These are phyloP conservation scores for Hamamelis virginiana DNA, from an alignment of 164 flowering plant species.

Conservation along the genomic window DNA sequence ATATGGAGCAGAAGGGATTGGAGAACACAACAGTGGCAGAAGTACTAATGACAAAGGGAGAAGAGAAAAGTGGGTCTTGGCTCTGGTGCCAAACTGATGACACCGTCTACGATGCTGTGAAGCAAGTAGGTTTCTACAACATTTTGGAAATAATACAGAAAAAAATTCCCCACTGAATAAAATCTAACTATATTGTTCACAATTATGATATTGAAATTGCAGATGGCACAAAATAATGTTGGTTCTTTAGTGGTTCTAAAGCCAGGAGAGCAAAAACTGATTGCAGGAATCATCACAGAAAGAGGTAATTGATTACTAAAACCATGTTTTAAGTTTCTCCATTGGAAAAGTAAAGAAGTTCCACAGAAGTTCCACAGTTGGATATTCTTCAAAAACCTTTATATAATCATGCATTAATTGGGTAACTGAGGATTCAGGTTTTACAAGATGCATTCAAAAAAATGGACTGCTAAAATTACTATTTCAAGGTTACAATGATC, in stretches of 20 bases:
- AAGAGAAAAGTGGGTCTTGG: conserved; percentile 49
- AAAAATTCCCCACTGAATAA: not conserved
- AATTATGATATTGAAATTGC: conserved; percentile 16
- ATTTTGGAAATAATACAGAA: not conserved
- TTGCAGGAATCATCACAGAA: conserved; percentile 86
- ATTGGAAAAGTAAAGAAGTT: too few species aligned
- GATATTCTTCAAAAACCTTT: too few species aligned
- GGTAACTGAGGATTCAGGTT: too few species aligned
- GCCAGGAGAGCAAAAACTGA: conserved; percentile 62
- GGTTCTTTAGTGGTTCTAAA: conserved; percentile 80
- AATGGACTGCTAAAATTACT: too few species aligned
- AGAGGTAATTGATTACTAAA: conserved; percentile 49
- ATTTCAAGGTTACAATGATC: too few species aligned
- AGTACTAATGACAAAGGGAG: conserved; percentile 61
- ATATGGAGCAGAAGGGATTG: conserved; percentile 47
- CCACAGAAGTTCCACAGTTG: too few species aligned
- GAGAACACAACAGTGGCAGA: conserved; percentile 77
- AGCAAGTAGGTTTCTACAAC: conserved; percentile 39
- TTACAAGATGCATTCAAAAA: too few species aligned
- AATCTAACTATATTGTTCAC: not conserved
- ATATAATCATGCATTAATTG: too few species aligned
- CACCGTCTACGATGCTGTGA: conserved; percentile 69
- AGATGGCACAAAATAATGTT: conserved; percentile 80
- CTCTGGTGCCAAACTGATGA: conserved; percentile 64
- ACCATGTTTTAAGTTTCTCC: not conserved